phyloP scores from a whole-genome alignment of 176 grass and related monocot species.

The Musa troglodytarum region DNA sequence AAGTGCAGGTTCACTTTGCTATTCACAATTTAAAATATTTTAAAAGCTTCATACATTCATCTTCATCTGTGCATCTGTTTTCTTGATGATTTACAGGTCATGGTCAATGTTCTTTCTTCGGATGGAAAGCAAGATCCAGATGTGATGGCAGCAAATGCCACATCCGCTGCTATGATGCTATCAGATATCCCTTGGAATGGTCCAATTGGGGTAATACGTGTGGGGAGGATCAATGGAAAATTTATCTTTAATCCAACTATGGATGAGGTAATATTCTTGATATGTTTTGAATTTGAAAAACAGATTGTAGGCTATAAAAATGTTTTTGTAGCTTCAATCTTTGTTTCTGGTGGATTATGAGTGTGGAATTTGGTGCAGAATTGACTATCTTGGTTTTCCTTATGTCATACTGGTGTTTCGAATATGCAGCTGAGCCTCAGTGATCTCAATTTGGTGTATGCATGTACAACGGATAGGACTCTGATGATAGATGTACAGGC shows the following conservation, averaged over 20 bases:
- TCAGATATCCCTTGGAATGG: conserved; percentile 98
- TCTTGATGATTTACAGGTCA: conserved; percentile 42
- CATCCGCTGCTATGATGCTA: conserved; percentile 92
- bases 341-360: neutral
- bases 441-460: conserved; percentile 97
- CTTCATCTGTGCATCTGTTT: conserved; percentile 13
- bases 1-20: conserved; percentile 60
- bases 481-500: conserved; percentile 99
- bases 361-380: neutral
- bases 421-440: conserved; percentile 67
- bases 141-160: conserved; percentile 96
- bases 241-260: conserved; percentile 89
- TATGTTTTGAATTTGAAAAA: neutral
- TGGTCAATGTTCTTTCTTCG: conserved; percentile 72
- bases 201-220: conserved; percentile 78
- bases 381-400: neutral
- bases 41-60: conserved; percentile 2
- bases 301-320: conserved; percentile 1
- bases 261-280: conserved; percentile 53
- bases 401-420: neutral
- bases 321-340: neutral
- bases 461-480: conserved; percentile 80
- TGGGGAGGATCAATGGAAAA: conserved; percentile 82
- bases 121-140: conserved; percentile 95
- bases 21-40: conserved; percentile 7